Percentiles rank a stretch among this genome's conserved stretches.
phyloP scores from a whole-genome alignment of 2,329 filamentous ascomycete species.

The Parascedosporium putredinis region DNA sequence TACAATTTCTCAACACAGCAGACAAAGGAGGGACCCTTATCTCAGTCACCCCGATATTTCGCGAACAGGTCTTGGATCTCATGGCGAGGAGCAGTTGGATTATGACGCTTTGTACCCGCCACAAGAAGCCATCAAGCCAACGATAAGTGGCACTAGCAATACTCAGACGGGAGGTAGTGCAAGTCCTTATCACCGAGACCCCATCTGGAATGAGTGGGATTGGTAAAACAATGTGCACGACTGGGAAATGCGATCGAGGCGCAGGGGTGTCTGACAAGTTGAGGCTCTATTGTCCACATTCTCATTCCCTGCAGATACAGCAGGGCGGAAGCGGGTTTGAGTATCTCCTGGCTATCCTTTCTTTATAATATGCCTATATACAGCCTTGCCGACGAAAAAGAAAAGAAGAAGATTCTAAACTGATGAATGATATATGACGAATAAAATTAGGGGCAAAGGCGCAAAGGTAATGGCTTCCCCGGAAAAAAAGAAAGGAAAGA shows the following conservation, averaged over 20 bases:
- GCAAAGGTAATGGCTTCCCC: too few relatives aligned
- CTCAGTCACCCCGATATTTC: too few relatives aligned
- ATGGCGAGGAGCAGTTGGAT: too few relatives aligned
- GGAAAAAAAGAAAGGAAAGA: too few relatives aligned
- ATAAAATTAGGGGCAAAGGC: too few relatives aligned
- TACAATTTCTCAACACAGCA: too few relatives aligned
- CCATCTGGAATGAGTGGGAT: background rate
- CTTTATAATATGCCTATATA: background rate
- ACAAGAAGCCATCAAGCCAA: too few relatives aligned
- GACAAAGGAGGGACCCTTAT: too few relatives aligned
- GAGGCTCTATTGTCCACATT: background rate
- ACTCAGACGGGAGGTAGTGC: too few relatives aligned
- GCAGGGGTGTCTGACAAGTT: background rate
- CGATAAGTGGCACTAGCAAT: too few relatives aligned
- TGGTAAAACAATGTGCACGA: background rate
- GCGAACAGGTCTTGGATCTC: too few relatives aligned
- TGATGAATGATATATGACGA: background rate
- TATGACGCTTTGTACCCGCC: too few relatives aligned
- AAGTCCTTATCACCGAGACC: background rate
- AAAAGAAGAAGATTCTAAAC: conserved; percentile 1
- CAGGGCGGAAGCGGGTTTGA: background rate
- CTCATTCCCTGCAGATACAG: background rate
- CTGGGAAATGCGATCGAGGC: background rate
- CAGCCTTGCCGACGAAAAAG: background rate
- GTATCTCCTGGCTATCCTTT: background rate